Evolutionary conservation across 345 rosid species (phyloP), one percentile per base, ranked within the genome.

Genomic region (Orychophragmus violaceus): DNA sequence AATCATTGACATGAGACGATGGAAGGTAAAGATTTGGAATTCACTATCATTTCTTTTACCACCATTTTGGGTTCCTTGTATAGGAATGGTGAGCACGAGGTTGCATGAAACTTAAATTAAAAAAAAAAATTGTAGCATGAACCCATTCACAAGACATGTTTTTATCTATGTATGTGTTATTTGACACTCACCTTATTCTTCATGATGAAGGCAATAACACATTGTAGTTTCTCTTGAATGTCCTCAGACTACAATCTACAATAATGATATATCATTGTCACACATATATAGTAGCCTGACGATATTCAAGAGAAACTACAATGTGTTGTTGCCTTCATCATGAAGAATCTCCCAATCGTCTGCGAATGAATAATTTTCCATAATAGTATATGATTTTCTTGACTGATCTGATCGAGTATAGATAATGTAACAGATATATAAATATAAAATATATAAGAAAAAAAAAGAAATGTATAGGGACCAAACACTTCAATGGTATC

Each of bases 401-500:
- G 41, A 68, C 17, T 68, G 3, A 68, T 68, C 5, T 36, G 12
- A 48, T 8, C 3, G 2, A 16, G 5, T 50, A 37, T 8, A 48
- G 28, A 68, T 45, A 68, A 68, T 33, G 57, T 46, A 17, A 24
- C 3, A 59, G 2, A 33, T 16, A 2, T 5, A 14, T 16, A 8
- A 33, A 6, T 35, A 17, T n/a, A 41, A 12, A 62, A 7, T n/a
- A 60, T 18, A 19, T 27, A 53, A 33, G 3, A 69, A 19, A 1
- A 62, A 19, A 30, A 50, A 45, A 6, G 9, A 42, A 21, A 62
- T 2, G 45, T 16, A 45, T 5, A 54, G 69, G 71, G 76, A 72
- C 76, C 70, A 64, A 72, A 72, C 53, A 64, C 36, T 72, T 56
- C 36, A 66, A 72, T 64, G 58, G 58, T 72, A 70, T 72, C 66